Conservation (phyloP, 2,329 filamentous ascomycete genomes). For the Fusarium sp. region DNA sequence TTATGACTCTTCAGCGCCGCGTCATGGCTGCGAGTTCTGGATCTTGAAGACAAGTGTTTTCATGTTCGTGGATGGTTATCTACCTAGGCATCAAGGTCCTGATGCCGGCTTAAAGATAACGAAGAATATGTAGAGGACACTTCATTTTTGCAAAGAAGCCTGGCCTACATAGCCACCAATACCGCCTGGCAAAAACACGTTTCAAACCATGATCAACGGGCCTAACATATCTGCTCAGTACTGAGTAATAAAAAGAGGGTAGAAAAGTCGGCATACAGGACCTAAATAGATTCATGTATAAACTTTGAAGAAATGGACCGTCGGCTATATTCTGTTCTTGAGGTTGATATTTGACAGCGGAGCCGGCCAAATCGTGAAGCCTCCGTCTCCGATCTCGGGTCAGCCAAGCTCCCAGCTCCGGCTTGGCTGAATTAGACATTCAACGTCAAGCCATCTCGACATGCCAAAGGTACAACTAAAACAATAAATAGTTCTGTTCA, state of each 20-base stretch:
- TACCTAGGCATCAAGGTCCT: slow-evolving; percentile 10
- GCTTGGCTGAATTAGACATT: neutral
- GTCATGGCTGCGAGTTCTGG: slow-evolving; percentile 13
- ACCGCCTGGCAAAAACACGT: neutral
- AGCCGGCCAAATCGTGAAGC: neutral
- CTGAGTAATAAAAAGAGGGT: neutral
- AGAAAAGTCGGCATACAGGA: neutral
- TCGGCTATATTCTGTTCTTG: neutral
- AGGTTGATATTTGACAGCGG: neutral
- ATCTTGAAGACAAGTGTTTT: slow-evolving; percentile 22
- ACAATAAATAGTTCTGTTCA: neutral
- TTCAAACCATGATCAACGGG: neutral
- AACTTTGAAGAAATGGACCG: neutral
- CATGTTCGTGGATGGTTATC: slow-evolving; percentile 2
- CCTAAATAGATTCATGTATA: too few species aligned
- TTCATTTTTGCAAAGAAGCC: neutral
- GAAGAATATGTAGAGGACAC: neutral
- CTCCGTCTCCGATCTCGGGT: neutral
- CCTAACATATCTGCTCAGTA: neutral
- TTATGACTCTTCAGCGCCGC: neutral
- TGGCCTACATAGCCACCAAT: neutral
- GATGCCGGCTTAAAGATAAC: neutral
- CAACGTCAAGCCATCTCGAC: neutral
- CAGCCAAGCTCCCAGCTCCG: neutral
- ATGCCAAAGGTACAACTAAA: neutral